phyloP scores from a whole-genome alignment of 352 stramenopile genomes.

The Globisporangium uncinulatum region DNA sequence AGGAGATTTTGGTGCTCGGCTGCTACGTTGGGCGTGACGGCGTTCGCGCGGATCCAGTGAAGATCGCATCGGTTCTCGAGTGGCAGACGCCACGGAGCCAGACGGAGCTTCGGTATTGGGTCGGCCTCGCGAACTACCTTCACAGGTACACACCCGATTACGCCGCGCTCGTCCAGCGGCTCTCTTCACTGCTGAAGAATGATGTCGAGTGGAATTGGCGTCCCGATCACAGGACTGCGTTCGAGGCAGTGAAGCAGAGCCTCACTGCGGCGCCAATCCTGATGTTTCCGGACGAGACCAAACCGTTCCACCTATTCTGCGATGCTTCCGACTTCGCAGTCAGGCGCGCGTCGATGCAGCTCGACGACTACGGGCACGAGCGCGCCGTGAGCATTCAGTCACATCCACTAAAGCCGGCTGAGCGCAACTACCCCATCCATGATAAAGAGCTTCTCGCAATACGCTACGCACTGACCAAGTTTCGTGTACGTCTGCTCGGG shows the following conservation, averaged over 20 bases:
- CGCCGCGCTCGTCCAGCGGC: constrained; percentile 2
- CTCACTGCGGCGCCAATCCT: constrained; percentile 7
- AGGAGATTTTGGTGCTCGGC: background rate
- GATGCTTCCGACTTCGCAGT: constrained; percentile 16
- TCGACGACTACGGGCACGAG: background rate
- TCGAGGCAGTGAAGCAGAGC: constrained; percentile 15
- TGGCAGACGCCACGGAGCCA: constrained; percentile 4
- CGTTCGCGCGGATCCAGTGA: constrained; percentile 16
- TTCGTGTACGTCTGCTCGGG: constrained; percentile 20
- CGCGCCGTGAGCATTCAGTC: too few species aligned
- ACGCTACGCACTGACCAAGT: constrained; percentile 22
- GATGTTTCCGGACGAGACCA: constrained; percentile 4
- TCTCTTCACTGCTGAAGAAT: constrained; percentile 17
- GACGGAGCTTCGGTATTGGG: constrained; percentile 12
- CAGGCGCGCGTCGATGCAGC: constrained; percentile 6
- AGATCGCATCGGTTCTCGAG: constrained; percentile 7
- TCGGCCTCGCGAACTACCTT: constrained; percentile 20
- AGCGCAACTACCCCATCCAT: constrained; percentile 7
- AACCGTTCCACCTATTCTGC: constrained; percentile 18
- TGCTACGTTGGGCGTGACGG: background rate
- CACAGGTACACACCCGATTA: constrained; percentile 21
- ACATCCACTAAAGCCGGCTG: constrained; percentile 16
- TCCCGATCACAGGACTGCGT: constrained; percentile 9
- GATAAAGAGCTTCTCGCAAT: constrained; percentile 14
- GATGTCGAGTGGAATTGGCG: constrained; percentile 7